Conservation (phyloP, 345 rosid species). For the Salix suchowensis region DNA sequence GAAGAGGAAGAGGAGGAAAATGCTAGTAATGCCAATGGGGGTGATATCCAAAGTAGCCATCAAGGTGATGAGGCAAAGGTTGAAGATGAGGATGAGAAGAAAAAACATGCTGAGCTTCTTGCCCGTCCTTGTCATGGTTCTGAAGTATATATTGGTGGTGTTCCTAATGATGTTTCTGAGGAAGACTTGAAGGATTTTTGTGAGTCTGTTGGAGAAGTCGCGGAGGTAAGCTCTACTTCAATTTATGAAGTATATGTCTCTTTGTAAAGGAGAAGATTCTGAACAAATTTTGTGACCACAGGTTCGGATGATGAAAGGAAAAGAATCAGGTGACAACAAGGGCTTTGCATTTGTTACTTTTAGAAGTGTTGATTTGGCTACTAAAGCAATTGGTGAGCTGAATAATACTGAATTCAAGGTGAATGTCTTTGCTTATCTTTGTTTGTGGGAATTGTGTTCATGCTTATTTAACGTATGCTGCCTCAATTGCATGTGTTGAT, state of each 20-base stretch:
- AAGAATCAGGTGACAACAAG: conserved; percentile 68
- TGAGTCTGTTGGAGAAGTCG: conserved; percentile 77
- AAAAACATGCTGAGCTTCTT: conserved; percentile 62
- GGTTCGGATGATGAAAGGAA: conserved; percentile 84
- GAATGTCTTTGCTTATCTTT: conserved; percentile 12
- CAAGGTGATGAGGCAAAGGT: conserved; percentile 29
- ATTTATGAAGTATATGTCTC: neutral
- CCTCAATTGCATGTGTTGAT: conserved; percentile 6
- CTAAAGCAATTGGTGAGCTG: conserved; percentile 69
- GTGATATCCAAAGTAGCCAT: conserved; percentile 16
- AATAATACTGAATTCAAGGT: conserved; percentile 75
- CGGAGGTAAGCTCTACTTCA: conserved; percentile 46
- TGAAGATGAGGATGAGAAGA: conserved; percentile 52
- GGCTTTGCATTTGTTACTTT: conserved; percentile 90
- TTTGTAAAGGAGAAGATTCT: conserved; percentile 1
- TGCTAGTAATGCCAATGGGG: conserved; percentile 16
- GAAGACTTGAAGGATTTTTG: conserved; percentile 68
- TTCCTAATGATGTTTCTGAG: conserved; percentile 70
- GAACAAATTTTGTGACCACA: conserved; percentile 27
- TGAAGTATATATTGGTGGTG: conserved; percentile 80
- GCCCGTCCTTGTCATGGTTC: conserved; percentile 93
- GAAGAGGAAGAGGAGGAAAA: conserved; percentile 25
- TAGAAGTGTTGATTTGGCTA: conserved; percentile 68
- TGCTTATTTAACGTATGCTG: neutral
- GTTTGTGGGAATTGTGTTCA: neutral